Evolutionary conservation across 495 filamentous ascomycete genomes (phyloP).

Genomic region (Platismatia glauca): DNA sequence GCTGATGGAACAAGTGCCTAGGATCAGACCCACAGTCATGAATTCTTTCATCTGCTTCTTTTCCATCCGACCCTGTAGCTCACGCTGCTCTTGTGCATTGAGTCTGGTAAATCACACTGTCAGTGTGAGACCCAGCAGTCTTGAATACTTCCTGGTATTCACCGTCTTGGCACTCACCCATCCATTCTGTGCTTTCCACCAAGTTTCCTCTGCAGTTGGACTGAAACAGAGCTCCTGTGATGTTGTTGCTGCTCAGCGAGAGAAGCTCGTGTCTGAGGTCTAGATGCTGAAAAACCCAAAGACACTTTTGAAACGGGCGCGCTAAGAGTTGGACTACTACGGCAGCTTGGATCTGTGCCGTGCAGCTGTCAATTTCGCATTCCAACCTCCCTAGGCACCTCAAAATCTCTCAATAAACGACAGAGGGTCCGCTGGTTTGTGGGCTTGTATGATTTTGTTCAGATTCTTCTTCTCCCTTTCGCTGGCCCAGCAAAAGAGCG

Average conservation of each 20-base stretch:
- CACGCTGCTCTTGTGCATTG: slow-evolving; percentile 73
- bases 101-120: slow-evolving; percentile 36
- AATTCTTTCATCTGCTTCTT: slow-evolving; percentile 98
- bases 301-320: neutral
- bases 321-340: neutral
- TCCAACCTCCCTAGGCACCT: neutral
- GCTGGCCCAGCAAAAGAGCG: neutral
- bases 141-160: neutral
- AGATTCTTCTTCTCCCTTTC: neutral
- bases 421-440: neutral
- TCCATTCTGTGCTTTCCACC: slow-evolving; percentile 9
- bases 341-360: neutral
- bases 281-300: neutral
- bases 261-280: slow-evolving; percentile 1
- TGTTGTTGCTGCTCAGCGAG: neutral
- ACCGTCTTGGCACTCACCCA: slow-evolving; percentile 9
- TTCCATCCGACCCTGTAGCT: slow-evolving; percentile 87
- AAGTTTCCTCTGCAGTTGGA: neutral
- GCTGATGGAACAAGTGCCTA: neutral
- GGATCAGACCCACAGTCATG: slow-evolving; percentile 64
- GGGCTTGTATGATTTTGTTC: neutral
- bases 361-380: slow-evolving; percentile 3
- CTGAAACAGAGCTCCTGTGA: neutral
- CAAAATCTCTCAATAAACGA: neutral
- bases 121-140: neutral